Conservation (phyloP, 139 green algal species). For the Gonium pectorale region DNA sequence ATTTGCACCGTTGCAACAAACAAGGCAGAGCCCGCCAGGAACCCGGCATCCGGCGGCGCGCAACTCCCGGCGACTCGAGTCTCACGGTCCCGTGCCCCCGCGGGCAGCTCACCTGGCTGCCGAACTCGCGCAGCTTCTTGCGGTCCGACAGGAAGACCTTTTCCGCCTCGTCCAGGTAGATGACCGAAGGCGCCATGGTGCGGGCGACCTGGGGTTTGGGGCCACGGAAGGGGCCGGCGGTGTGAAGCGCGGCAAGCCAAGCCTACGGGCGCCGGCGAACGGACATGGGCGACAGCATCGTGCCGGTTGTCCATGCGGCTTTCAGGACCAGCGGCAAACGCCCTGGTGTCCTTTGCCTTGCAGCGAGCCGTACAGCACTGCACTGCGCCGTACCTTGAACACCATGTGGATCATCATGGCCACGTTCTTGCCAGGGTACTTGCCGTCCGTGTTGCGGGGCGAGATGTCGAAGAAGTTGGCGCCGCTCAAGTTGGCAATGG, state of each 20-base stretch:
- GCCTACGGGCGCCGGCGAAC: no score
- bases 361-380: no score
- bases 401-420: constrained; percentile 93
- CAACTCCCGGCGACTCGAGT: no score
- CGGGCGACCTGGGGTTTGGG: constrained; percentile 59
- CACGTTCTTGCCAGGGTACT: constrained; percentile 87
- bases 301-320: no score
- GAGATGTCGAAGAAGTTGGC: constrained; percentile 90
- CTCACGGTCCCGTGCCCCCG: no score
- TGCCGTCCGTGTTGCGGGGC: constrained; percentile 83
- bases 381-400: constrained; percentile 66
- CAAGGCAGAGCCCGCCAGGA: no score
- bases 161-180: constrained; percentile 93
- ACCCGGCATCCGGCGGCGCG: no score
- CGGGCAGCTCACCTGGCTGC: constrained; percentile 51
- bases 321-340: no score
- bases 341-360: not conserved
- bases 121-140: constrained; percentile 85
- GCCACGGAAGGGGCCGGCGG: not conserved
- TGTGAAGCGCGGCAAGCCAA: no score
- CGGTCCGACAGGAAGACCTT: constrained; percentile 93
- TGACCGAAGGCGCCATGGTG: constrained; percentile 86
- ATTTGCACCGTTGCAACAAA: no score
- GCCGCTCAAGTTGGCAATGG: constrained; percentile 70
- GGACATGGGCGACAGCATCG: no score